Conservation (phyloP, 257 asterid genomes). For the Solanum etuberosum region DNA sequence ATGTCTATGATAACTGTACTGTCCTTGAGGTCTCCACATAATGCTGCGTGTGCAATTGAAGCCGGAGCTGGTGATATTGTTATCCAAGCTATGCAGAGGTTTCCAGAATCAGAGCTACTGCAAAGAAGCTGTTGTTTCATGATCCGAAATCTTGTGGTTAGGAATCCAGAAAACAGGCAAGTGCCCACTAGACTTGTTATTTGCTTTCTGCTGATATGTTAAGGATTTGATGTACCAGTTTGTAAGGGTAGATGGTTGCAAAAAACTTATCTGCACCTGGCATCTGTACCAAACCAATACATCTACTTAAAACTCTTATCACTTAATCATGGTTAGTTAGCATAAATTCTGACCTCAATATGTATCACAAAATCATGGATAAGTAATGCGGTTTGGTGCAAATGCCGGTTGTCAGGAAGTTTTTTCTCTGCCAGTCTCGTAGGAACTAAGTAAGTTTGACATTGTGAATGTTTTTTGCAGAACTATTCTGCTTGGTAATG, state of each 20-base stretch:
- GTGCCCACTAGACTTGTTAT: not conserved
- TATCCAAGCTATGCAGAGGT: constrained; percentile 61
- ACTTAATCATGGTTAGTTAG: not conserved
- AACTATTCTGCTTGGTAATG: constrained; percentile 52
- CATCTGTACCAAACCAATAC: not conserved
- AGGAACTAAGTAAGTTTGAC: not conserved
- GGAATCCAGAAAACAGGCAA: constrained; percentile 84
- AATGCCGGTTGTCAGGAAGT: not conserved
- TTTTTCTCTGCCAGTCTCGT: not conserved
- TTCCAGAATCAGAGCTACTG: constrained; percentile 68
- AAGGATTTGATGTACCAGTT: not conserved
- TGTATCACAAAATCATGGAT: not conserved
- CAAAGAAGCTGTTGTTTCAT: constrained; percentile 68
- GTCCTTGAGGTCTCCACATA: constrained; percentile 74
- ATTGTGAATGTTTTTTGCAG: constrained; percentile 22
- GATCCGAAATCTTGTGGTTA: constrained; percentile 78
- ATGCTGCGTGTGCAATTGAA: constrained; percentile 75
- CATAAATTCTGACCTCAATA: not conserved
- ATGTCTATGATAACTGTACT: constrained; percentile 60
- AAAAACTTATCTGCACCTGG: not conserved
- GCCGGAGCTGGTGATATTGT: constrained; percentile 94
- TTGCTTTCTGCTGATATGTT: not conserved
- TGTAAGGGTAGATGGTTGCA: not conserved
- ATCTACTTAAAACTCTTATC: not conserved
- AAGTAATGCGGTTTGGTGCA: not conserved